Base-by-base conservation (phyloP, 2,329 filamentous ascomycete species). In the Fusarium sp. region DNA sequence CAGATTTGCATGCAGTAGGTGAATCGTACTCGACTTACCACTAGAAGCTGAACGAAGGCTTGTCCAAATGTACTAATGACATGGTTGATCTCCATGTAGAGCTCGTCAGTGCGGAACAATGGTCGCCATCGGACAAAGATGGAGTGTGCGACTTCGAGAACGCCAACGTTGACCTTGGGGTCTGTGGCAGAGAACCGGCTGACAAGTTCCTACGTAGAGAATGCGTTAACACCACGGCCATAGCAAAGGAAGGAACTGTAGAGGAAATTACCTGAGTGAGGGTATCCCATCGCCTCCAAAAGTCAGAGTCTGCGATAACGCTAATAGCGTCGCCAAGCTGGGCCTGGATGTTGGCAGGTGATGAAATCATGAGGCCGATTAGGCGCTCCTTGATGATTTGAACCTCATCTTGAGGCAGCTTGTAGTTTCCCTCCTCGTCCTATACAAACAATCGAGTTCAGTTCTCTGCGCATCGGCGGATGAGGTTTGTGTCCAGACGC, bases 111-210 rank as follows among this genome's bases (percentile, higher is more conserved):
- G 70, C 93, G 91, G 85, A 97, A 98, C 44, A 99, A 88, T 10
- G 96, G 97, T 74, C 96, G 90, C 96, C 96, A 99, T 82, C 96
- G 89, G 81, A 93, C 94, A 85, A 98, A 99, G 78, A 99, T 98
- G 57, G 96, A 98, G 84, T 99, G 96, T 76, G 97, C 97, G 51
- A 99, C 96, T 84, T 98, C 95, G 69, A 99, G 87, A 20, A 99
- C 96, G 75, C 96, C 97, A 78, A 95, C 94, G 83, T 98, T 99
- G 81, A 95, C 88, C 74, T 92, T 92, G 68, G 92, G 91, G 81
- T 98, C 93, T 76, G 93, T 91, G 14, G 92, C 88, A 4, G 94
- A 96, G 72, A 99, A 90, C 56, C 95, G 92, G 57, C 92, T 94
- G 75, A 98, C 95, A 67, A 99, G 91, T 82, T 99, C 95, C 89